Percentiles rank a stretch among this genome's conserved stretches.
phyloP scores from a whole-genome alignment of 2,329 filamentous ascomycete genomes.

The Paraconiothyrium brasiliense region DNA sequence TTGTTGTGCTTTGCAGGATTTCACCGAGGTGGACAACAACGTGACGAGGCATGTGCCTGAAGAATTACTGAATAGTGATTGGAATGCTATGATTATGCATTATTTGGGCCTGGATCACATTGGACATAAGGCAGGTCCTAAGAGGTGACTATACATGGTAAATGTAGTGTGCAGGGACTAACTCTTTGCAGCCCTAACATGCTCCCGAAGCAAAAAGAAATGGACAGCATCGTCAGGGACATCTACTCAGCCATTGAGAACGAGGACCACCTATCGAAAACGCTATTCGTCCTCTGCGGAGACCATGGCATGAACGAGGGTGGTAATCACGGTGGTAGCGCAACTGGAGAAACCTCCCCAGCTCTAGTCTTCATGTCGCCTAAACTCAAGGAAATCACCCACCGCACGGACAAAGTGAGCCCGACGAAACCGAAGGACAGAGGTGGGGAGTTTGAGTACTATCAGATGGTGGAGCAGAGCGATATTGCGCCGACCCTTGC shows the following conservation, averaged over 20 bases:
- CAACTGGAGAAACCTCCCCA: constrained; percentile 91
- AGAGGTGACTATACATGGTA: constrained; percentile 63
- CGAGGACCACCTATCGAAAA: constrained; percentile 75
- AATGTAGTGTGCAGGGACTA: constrained; percentile 12
- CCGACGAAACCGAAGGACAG: constrained; percentile 64
- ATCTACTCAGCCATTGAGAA: constrained; percentile 81
- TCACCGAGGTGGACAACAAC: constrained; percentile 97
- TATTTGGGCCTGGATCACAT: constrained; percentile 97
- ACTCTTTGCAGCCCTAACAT: constrained; percentile 75
- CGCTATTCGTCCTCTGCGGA: constrained; percentile 85
- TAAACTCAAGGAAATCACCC: constrained; percentile 71
- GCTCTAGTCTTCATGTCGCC: constrained; percentile 92
- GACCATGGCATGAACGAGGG: constrained; percentile 99
- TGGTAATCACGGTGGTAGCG: constrained; percentile 95
- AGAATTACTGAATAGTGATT: constrained; percentile 81
- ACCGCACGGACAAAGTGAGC: constrained; percentile 41
- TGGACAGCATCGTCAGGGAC: constrained; percentile 81
- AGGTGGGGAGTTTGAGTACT: constrained; percentile 80
- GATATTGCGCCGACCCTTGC: constrained; percentile 92
- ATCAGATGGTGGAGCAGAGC: constrained; percentile 87
- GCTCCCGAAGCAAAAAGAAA: constrained; percentile 91
- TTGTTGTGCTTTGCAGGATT: constrained; percentile 70
- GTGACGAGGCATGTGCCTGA: constrained; percentile 87
- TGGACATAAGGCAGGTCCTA: constrained; percentile 92
- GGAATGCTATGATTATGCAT: constrained; percentile 93